These are phyloP conservation scores for Arbutus unedo DNA, from an alignment of 148 eudicot genomes.

Conservation along the genomic window DNA sequence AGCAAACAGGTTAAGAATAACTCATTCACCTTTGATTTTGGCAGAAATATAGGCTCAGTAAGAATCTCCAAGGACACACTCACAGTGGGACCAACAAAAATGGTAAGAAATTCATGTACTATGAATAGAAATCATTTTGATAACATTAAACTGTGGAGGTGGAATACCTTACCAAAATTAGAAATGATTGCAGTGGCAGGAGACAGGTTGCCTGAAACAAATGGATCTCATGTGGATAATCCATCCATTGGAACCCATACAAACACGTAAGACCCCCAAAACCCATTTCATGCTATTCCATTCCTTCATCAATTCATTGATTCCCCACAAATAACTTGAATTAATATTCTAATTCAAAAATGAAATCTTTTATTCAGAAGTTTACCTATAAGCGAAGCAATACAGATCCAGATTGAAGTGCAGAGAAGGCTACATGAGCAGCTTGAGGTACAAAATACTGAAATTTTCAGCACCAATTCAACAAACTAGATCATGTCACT, in stretches of 20 bases:
- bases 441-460: constrained; percentile 68
- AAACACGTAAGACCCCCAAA: constrained; percentile 45
- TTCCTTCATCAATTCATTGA: constrained; percentile 9
- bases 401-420: constrained; percentile 92
- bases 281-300: not conserved
- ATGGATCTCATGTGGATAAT: constrained; percentile 44
- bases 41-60: constrained; percentile 93
- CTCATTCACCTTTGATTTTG: constrained; percentile 19
- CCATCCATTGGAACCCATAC: constrained; percentile 46
- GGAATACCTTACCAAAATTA: constrained; percentile 15
- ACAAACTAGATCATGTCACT: not conserved
- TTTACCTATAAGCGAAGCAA: constrained; percentile 72
- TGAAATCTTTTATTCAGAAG: constrained; percentile 41
- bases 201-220: constrained; percentile 48
- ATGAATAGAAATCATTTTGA: not conserved
- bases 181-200: constrained; percentile 37
- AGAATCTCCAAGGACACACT: constrained; percentile 72
- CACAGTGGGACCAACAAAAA: constrained; percentile 47
- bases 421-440: constrained; percentile 89
- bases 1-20: not conserved
- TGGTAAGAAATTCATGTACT: constrained; percentile 34
- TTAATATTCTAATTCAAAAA: constrained; percentile 8
- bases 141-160: not conserved
- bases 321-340: not conserved
- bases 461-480: not conserved